Evolutionary conservation across 441 rosid genomes (phyloP).

Genomic region (Erodium chrysanthum): DNA sequence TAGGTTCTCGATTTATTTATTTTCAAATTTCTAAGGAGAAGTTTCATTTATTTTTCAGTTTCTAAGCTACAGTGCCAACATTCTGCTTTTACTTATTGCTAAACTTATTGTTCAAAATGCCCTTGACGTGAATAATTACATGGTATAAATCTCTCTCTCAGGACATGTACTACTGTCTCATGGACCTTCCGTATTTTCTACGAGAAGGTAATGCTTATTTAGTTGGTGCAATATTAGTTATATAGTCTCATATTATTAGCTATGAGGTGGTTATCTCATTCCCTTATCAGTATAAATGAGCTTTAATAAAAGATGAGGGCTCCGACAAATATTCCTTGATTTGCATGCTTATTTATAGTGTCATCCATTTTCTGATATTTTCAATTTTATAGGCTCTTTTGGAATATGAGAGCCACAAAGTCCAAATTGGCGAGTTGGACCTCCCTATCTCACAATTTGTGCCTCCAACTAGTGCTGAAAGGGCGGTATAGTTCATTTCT

Average conservation of each 20-base stretch:
- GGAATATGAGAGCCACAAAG: conserved; percentile 66
- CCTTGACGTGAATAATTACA: conserved; percentile 13
- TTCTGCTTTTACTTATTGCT: background rate
- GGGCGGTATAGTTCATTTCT: conserved; percentile 40
- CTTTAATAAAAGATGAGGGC: background rate
- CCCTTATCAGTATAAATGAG: background rate
- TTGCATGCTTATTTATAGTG: conserved; percentile 9
- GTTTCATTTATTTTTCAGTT: background rate
- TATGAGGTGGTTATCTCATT: background rate
- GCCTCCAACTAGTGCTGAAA: conserved; percentile 38
- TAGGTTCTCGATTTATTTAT: background rate
- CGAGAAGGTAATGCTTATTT: conserved; percentile 55
- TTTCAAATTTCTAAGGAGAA: background rate
- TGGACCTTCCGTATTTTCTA: conserved; percentile 88
- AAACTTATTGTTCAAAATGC: conserved; percentile 2
- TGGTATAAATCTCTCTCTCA: conserved; percentile 25
- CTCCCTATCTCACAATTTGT: conserved; percentile 38
- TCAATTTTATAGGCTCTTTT: conserved; percentile 47
- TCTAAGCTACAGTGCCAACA: background rate
- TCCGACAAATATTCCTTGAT: background rate
- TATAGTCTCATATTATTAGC: background rate
- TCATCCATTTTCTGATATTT: conserved; percentile 9
- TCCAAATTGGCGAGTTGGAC: conserved; percentile 52
- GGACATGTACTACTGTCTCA: conserved; percentile 91
- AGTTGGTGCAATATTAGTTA: conserved; percentile 7